phyloP scores from a whole-genome alignment of 306 rosid species.

The Cucumis sativus region Cucumber_9930_V3 NC_026659.2:22494001-22494500 shows the following conservation, averaged over 20 bases:
- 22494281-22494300: constrained; percentile 75
- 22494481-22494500: background rate
- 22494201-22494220: constrained; percentile 32
- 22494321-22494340: constrained; percentile 82
- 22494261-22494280: constrained; percentile 47
- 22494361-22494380: background rate
- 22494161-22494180: background rate
- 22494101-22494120: background rate
- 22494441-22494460: background rate
- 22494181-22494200: constrained; percentile 22
- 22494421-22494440: background rate
- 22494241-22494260: constrained; percentile 74
- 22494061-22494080: background rate
- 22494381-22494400: background rate
- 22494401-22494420: background rate
- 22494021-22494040: background rate
- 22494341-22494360: background rate
- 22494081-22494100: background rate
- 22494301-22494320: constrained; percentile 65
- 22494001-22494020: background rate
- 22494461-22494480: background rate
- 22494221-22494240: constrained; percentile 68
- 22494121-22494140: background rate
- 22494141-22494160: background rate
- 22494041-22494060: background rate